Base-by-base conservation (phyloP, 2,329 filamentous ascomycete species). In the Xylaria arbuscula region DNA sequence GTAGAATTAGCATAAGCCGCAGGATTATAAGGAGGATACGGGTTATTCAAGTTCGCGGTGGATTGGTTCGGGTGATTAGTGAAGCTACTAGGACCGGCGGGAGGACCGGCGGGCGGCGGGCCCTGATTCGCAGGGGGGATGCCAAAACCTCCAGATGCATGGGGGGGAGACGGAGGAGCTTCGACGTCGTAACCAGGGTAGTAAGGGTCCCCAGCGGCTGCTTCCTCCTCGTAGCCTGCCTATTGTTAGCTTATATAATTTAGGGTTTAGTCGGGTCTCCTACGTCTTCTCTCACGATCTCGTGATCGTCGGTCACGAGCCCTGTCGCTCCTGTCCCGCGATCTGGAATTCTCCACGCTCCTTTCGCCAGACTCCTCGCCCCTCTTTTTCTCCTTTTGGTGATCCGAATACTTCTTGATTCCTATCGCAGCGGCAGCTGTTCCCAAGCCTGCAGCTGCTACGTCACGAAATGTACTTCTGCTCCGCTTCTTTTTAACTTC, bases 391-490 rank as follows among this genome's bases (percentile, higher is more conserved):
- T 78, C 80, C 64, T 86, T 82, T 76, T 82, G 79, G 62, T 77
- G 79, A 74, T 88, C 84, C 68, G 85, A 83, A 69, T 85, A 88
- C 74, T 89, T 87, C 75, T 89, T 90, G 65, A 90, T 83, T 0
- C 88, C 88, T 66, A 90, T 84, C 5, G 88, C 89, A 0, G 88
- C 87, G 5, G 89, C 89, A 8, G 87, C 88, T 2, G 85, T 85
- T 5, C 83, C 85, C n/a, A 84, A 80, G 5, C 84, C 85, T 0
- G 85, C 88, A 3, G 84, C 83, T 17, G 88, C 87, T 72, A 89
- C 80, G 61, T 89, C 81, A 51, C 87, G 82, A 22, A 89, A 76
- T 62, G 82, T 81, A 71, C 86, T 89, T 71, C 80, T 82, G 73
- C 87, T 90, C 67, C 87, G 81, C 74, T 85, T 86, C 80, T 80